These are phyloP conservation scores for Zygnema cylindricum DNA, from an alignment of 139 green algal species.

Conservation along the genomic window DNA sequence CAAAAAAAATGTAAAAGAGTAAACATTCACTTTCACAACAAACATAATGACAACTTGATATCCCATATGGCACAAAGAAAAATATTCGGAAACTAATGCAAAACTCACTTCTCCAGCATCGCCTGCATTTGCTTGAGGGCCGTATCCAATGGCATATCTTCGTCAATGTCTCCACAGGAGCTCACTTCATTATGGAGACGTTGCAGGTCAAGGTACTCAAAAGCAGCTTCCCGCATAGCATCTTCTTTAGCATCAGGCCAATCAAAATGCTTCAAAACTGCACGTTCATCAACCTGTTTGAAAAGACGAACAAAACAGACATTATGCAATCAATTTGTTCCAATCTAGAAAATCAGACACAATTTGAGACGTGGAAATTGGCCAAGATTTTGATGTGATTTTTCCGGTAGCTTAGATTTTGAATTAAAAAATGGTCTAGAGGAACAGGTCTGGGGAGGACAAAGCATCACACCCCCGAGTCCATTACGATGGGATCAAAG, in stretches of 20 bases:
- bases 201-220: slow-evolving; percentile 54
- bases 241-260: slow-evolving; percentile 61
- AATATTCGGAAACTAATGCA: background rate
- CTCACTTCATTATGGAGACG: slow-evolving; percentile 32
- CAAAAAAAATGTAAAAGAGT: too few species aligned
- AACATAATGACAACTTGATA: too few species aligned
- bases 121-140: slow-evolving; percentile 37
- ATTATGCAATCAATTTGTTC: too few species aligned
- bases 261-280: slow-evolving; percentile 64
- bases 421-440: too few species aligned
- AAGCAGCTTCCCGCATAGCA: slow-evolving; percentile 54
- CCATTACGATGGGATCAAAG: too few species aligned
- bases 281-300: slow-evolving; percentile 58
- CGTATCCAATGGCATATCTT: slow-evolving; percentile 22
- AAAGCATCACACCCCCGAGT: too few species aligned
- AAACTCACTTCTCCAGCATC: slow-evolving; percentile 46
- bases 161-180: background rate
- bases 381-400: too few species aligned
- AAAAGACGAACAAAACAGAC: background rate
- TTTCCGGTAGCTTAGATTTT: too few species aligned
- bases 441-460: too few species aligned
- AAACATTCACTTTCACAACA: too few species aligned
- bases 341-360: too few species aligned
- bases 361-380: too few species aligned
- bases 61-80: background rate